Evolutionary conservation across 2,329 filamentous ascomycete species (phyloP).

Genomic region (Fusarium domesticum): DNA sequence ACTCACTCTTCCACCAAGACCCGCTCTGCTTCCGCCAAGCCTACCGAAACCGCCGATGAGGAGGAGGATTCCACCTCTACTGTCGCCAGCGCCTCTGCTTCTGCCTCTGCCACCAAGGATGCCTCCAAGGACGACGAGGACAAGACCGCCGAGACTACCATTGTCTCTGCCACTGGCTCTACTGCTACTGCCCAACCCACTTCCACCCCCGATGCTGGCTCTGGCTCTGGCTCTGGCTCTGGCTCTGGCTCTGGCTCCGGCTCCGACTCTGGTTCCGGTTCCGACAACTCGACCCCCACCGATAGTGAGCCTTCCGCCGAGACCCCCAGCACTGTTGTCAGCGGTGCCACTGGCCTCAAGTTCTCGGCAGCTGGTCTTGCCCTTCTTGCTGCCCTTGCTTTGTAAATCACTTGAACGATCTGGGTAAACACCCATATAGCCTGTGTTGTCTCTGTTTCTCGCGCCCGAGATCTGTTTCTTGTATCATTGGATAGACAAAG

Average conservation of each 20-base stretch:
- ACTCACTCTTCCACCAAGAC: constrained; percentile 27
- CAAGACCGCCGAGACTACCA: constrained; percentile 4
- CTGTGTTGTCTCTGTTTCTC: constrained; percentile 25
- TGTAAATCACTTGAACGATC: constrained; percentile 27
- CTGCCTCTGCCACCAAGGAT: constrained; percentile 48
- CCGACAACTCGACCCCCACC: too few species aligned
- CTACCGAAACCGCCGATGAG: constrained; percentile 13
- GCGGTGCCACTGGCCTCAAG: constrained; percentile 18
- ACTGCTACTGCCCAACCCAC: too few species aligned
- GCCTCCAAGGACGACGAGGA: constrained; percentile 42
- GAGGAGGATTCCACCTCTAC: constrained; percentile 50
- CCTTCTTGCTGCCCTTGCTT: constrained; percentile 23
- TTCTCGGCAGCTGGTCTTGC: constrained; percentile 19
- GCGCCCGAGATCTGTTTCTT: constrained; percentile 29
- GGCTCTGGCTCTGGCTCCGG: constrained; percentile 9
- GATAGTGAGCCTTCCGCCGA: too few species aligned
- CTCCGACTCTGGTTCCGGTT: constrained; percentile 11
- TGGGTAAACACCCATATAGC: constrained; percentile 25
- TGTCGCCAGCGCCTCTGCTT: constrained; percentile 50
- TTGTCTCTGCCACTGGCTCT: constrained; percentile 14
- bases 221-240: constrained; percentile 11
- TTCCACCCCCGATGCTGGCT: constrained; percentile 13
- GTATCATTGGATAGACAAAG: constrained; percentile 28
- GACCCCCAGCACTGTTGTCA: constrained; percentile 16
- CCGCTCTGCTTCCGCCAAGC: constrained; percentile 16